These are phyloP conservation scores for Cryphonectria radicalis DNA, from an alignment of 2,329 filamentous ascomycete species.

Conservation along the genomic window DNA sequence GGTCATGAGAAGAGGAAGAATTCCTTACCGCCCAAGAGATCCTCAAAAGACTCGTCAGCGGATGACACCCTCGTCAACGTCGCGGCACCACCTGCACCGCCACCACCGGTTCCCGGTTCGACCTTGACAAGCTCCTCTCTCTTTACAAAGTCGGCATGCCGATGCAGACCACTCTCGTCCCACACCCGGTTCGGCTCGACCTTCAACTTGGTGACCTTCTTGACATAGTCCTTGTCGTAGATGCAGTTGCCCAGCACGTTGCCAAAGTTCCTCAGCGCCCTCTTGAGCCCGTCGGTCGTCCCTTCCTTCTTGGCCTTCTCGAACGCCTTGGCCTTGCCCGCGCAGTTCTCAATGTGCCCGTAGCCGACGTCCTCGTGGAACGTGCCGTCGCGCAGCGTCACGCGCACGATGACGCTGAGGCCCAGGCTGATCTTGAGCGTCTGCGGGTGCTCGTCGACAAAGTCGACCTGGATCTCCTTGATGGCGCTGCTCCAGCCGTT, in stretches of 20 bases:
- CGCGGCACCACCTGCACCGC: slow-evolving; percentile 14
- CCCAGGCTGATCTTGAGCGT: slow-evolving; percentile 83
- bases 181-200: slow-evolving; percentile 73
- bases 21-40: slow-evolving; percentile 53
- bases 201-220: slow-evolving; percentile 90
- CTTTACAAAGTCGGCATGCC: slow-evolving; percentile 77
- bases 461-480: slow-evolving; percentile 92
- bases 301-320: slow-evolving; percentile 99
- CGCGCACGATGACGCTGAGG: slow-evolving; percentile 85
- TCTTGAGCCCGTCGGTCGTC: slow-evolving; percentile 90
- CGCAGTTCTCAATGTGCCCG: slow-evolving; percentile 93
- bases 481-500: slow-evolving; percentile 98
- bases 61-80: slow-evolving; percentile 1
- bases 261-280: slow-evolving; percentile 87
- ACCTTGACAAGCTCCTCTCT: slow-evolving; percentile 49
- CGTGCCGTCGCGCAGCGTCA: slow-evolving; percentile 91
- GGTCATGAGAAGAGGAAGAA: slow-evolving; percentile 33
- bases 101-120: slow-evolving; percentile 28
- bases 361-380: slow-evolving; percentile 98
- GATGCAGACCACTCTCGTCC: slow-evolving; percentile 77
- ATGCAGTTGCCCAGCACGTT: slow-evolving; percentile 98
- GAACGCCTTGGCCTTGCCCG: slow-evolving; percentile 92
- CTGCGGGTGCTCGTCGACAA: slow-evolving; percentile 83
- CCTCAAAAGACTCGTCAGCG: slow-evolving; percentile 53
- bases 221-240: slow-evolving; percentile 93